Conservation (phyloP, 371 early-diverging fungal genomes). For the Circinella minor region DNA sequence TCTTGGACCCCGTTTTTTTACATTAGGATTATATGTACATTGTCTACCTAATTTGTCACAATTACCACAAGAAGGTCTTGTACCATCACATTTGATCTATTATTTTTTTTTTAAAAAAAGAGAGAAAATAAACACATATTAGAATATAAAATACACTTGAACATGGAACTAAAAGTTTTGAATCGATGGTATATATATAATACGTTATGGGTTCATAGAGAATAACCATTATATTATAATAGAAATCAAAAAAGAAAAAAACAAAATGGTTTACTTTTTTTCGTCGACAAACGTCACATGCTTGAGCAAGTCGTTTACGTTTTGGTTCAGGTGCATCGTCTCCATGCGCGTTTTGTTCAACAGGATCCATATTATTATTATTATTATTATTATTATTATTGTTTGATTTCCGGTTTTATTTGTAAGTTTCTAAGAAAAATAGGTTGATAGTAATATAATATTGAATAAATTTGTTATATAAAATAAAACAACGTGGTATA, state of each 20-base stretch:
- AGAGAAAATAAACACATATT: too few relatives aligned
- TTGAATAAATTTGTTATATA: too few relatives aligned
- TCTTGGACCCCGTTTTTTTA: slow-evolving; percentile 78
- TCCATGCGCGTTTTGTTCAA: not conserved
- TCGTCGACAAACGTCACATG: slow-evolving; percentile 81
- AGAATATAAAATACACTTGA: too few relatives aligned
- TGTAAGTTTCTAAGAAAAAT: too few relatives aligned
- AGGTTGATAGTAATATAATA: not conserved
- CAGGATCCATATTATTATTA: not conserved
- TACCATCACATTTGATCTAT: slow-evolving; percentile 81
- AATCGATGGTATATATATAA: too few relatives aligned
- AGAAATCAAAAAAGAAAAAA: not conserved
- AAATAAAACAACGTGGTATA: too few relatives aligned
- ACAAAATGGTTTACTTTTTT: slow-evolving; percentile 61
- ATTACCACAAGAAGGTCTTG: slow-evolving; percentile 76
- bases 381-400: not conserved
- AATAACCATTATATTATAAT: too few relatives aligned
- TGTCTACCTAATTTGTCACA: slow-evolving; percentile 64
- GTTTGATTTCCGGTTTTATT: too few relatives aligned
- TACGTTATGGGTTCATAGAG: too few relatives aligned
- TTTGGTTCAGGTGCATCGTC: slow-evolving; percentile 34
- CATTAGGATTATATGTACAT: slow-evolving; percentile 77
- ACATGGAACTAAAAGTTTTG: not conserved
- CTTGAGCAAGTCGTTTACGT: slow-evolving; percentile 78
- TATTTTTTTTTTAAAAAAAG: not conserved